Conservation (phyloP, 2,329 filamentous ascomycete genomes). For the Aspergillus sp. region DNA sequence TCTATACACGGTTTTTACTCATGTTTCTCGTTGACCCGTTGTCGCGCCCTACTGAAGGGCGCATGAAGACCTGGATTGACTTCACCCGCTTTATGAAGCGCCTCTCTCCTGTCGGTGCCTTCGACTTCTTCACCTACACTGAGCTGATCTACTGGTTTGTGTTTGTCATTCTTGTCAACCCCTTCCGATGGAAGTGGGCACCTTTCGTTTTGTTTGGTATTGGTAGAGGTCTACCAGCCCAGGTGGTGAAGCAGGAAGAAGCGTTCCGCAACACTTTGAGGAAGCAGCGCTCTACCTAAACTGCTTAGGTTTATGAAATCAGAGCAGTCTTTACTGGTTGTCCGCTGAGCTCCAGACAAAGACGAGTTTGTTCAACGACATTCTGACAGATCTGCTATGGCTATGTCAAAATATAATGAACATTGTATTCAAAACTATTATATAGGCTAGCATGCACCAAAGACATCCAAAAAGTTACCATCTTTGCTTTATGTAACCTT, state of each 20-base stretch:
- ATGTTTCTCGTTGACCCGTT: slow-evolving; percentile 84
- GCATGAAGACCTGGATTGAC: slow-evolving; percentile 86
- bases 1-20: slow-evolving; percentile 80
- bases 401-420: not conserved
- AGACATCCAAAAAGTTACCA: too few relatives aligned
- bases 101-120: slow-evolving; percentile 69
- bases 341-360: not conserved
- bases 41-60: slow-evolving; percentile 66
- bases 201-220: slow-evolving; percentile 78
- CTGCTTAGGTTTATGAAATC: not conserved
- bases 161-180: slow-evolving; percentile 76
- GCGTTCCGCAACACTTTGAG: slow-evolving; percentile 27
- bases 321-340: not conserved
- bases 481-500: not conserved
- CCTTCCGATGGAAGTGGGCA: slow-evolving; percentile 89
- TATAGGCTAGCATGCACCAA: not conserved
- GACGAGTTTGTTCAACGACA: not conserved
- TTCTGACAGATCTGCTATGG: not conserved
- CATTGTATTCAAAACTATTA: not conserved
- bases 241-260: slow-evolving; percentile 67
- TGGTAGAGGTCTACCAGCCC: slow-evolving; percentile 64
- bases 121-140: slow-evolving; percentile 87
- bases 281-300: slow-evolving; percentile 21
- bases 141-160: slow-evolving; percentile 84
- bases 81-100: slow-evolving; percentile 73